These are phyloP conservation scores for Saturnispora mendoncae DNA, from an alignment of 805 yeast species.

Conservation along the genomic window DNA sequence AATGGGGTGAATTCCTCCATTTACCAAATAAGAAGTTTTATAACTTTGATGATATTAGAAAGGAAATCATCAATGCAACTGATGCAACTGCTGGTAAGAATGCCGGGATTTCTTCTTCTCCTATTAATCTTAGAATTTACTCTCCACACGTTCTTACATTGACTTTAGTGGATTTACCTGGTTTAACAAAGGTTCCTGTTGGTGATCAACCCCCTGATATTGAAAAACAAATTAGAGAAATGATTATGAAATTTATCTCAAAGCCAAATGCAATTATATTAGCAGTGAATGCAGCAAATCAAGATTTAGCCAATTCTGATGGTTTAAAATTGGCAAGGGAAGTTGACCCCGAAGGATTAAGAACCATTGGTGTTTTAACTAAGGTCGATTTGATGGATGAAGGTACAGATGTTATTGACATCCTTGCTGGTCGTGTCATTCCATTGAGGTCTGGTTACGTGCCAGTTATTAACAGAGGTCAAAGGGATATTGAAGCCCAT, in stretches of 20 bases:
- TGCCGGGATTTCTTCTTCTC: constrained; percentile 85
- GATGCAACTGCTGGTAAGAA: constrained; percentile 74
- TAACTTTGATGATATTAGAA: constrained; percentile 81
- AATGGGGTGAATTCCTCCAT: constrained; percentile 98
- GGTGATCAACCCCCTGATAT: constrained; percentile 99
- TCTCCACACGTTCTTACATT: constrained; percentile 91
- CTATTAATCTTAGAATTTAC: constrained; percentile 85
- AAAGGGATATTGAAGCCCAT: constrained; percentile 83
- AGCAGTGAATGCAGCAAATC: constrained; percentile 93
- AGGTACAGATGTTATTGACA: constrained; percentile 95
- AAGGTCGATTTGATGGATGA: constrained; percentile 96
- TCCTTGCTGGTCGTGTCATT: constrained; percentile 89
- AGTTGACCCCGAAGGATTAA: constrained; percentile 91
- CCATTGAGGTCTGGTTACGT: constrained; percentile 93
- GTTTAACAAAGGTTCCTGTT: constrained; percentile 95
- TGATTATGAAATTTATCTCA: constrained; percentile 86
- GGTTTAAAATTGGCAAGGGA: constrained; percentile 94
- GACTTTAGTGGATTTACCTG: constrained; percentile 94
- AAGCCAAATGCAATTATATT: constrained; percentile 92
- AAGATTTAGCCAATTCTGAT: constrained; percentile 94
- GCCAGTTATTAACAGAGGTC: constrained; percentile 96
- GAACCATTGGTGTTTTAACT: constrained; percentile 95
- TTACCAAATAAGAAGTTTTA: constrained; percentile 80
- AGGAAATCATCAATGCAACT: constrained; percentile 87
- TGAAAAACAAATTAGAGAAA: constrained; percentile 86